These are phyloP conservation scores for Clohesyomyces aquaticus DNA, from an alignment of 495 filamentous ascomycete genomes.

Conservation along the genomic window DNA sequence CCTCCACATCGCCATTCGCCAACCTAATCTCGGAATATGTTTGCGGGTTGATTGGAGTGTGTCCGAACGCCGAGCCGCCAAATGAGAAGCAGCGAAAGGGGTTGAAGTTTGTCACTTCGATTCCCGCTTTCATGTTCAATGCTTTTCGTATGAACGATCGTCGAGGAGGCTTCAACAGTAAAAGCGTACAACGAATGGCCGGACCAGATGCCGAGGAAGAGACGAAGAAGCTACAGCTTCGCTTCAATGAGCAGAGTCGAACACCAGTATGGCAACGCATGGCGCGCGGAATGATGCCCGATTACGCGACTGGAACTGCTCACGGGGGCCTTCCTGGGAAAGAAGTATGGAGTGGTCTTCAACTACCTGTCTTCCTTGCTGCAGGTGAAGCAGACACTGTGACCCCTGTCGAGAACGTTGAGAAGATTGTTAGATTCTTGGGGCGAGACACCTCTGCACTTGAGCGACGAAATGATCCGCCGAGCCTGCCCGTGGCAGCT, in stretches of 20 bases:
- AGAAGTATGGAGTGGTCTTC: constrained; percentile 72
- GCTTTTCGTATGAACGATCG: constrained; percentile 80
- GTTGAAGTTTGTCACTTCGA: constrained; percentile 42
- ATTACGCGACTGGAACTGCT: constrained; percentile 54
- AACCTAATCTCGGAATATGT: constrained; percentile 62
- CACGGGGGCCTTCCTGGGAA: constrained; percentile 69
- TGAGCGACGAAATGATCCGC: constrained; percentile 46
- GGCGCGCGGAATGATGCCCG: constrained; percentile 70
- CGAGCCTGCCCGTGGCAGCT: constrained; percentile 48
- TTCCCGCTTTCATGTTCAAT: constrained; percentile 76
- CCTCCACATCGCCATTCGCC: constrained; percentile 56
- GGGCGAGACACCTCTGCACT: constrained; percentile 49
- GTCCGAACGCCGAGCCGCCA: constrained; percentile 69
- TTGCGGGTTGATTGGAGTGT: constrained; percentile 77
- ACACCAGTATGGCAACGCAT: constrained; percentile 84
- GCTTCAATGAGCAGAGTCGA: constrained; percentile 80
- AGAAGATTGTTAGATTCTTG: constrained; percentile 67
- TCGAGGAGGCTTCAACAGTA: constrained; percentile 74
- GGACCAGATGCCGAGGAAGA: constrained; percentile 73
- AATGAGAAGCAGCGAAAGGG: constrained; percentile 57
- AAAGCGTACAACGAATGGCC: constrained; percentile 79
- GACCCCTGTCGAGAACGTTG: constrained; percentile 69
- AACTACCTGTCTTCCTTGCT: constrained; percentile 74
- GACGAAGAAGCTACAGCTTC: constrained; percentile 74
- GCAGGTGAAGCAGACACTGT: constrained; percentile 78